Conservation (phyloP, 2,329 filamentous ascomycete genomes). For the Nemania bipapillata region DNA sequence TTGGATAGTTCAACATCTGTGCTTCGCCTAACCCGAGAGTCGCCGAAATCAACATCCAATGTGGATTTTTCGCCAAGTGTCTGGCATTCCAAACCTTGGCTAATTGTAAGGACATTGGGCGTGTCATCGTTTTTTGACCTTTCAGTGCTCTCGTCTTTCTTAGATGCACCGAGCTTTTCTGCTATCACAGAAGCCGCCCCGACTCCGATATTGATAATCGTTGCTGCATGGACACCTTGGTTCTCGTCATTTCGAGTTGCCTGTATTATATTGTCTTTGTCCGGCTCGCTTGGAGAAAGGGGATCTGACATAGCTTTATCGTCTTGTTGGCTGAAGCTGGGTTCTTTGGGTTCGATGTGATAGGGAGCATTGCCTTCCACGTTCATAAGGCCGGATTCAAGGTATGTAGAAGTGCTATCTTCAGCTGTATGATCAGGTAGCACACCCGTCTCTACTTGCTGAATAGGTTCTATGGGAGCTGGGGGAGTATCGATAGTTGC, state of each 20-base stretch:
- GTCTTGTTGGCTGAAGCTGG: conserved; percentile 36
- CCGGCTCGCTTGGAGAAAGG: conserved; percentile 25
- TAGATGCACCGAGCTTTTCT: conserved; percentile 51
- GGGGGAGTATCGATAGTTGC: background rate
- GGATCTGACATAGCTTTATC: conserved; percentile 1
- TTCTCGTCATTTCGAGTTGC: conserved; percentile 32
- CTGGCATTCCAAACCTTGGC: conserved; percentile 58
- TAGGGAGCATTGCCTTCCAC: background rate
- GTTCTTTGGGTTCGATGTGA: background rate
- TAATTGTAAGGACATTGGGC: conserved; percentile 59
- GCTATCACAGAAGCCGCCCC: conserved; percentile 53
- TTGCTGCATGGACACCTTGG: conserved; percentile 41
- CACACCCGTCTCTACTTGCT: background rate
- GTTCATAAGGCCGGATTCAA: conserved; percentile 28
- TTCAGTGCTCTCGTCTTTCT: conserved; percentile 54
- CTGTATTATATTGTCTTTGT: conserved; percentile 30
- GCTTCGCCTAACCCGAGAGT: conserved; percentile 40
- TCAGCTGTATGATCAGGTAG: background rate
- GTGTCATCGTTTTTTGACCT: conserved; percentile 57
- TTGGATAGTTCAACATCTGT: conserved; percentile 31
- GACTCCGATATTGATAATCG: conserved; percentile 35
- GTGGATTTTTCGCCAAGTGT: conserved; percentile 44
- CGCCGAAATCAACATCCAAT: conserved; percentile 44
- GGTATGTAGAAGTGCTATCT: conserved; percentile 18
- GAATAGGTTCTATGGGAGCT: background rate